phyloP scores from a whole-genome alignment of 805 yeast genomes.

The Starmerella asiatica region DNA sequence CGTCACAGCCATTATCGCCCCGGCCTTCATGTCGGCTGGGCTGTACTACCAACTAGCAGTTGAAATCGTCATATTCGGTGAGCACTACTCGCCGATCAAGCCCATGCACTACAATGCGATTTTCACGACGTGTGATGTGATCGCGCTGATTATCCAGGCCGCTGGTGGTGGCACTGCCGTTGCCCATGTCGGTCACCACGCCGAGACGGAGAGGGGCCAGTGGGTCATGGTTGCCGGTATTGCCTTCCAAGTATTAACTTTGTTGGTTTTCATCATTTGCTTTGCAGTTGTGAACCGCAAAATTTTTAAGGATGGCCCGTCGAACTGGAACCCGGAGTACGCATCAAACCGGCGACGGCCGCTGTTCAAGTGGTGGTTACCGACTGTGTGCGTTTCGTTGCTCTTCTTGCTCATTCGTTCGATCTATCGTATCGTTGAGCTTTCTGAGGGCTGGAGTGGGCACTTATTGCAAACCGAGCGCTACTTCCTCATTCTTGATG shows the following conservation, averaged over 20 bases:
- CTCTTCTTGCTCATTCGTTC: constrained; percentile 51
- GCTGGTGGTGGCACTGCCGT: constrained; percentile 51
- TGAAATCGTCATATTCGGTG: constrained; percentile 48
- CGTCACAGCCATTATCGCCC: constrained; percentile 59
- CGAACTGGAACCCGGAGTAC: constrained; percentile 15
- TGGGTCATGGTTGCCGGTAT: constrained; percentile 67
- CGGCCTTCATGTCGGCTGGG: constrained; percentile 77
- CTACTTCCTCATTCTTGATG: constrained; percentile 48
- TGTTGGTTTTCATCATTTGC: constrained; percentile 45
- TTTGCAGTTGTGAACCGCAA: constrained; percentile 32
- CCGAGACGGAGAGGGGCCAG: constrained; percentile 36
- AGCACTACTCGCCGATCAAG: constrained; percentile 35
- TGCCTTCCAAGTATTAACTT: constrained; percentile 58
- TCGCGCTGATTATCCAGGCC: constrained; percentile 55
- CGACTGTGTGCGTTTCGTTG: constrained; percentile 30
- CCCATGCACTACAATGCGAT: constrained; percentile 52
- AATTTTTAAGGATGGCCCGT: constrained; percentile 6
- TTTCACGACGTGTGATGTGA: constrained; percentile 52
- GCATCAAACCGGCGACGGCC: constrained; percentile 15
- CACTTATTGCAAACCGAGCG: constrained; percentile 46
- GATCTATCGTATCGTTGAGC: constrained; percentile 58
- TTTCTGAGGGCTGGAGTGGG: constrained; percentile 62
- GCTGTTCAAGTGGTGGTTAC: constrained; percentile 19
- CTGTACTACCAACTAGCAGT: constrained; percentile 61
- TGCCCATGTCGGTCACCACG: constrained; percentile 32